Evolutionary conservation across 2,329 filamentous ascomycete genomes (phyloP).

Genomic region (Aureobasidium leucospermi): DNA sequence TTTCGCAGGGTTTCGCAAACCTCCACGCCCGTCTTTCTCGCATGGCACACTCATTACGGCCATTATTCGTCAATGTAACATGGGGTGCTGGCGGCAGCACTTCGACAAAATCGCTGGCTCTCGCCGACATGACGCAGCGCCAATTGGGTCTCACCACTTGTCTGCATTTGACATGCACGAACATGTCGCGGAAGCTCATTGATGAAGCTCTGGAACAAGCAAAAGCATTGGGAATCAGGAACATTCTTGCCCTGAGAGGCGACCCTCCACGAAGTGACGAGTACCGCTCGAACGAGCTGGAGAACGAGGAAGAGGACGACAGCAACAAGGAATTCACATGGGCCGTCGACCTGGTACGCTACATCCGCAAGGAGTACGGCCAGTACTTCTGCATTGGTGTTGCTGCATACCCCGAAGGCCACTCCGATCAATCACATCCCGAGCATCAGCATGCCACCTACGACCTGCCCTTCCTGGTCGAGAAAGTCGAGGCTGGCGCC

Average conservation of each 20-base stretch:
- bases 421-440: constrained; percentile 84
- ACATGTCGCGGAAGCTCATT: constrained; percentile 82
- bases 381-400: constrained; percentile 97
- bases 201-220: constrained; percentile 87
- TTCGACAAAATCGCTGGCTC: constrained; percentile 79
- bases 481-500: constrained; percentile 84
- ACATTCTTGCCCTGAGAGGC: constrained; percentile 85
- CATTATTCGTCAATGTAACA: constrained; percentile 93
- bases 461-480: constrained; percentile 80
- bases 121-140: constrained; percentile 90
- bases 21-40: constrained; percentile 86
- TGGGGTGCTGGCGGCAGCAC: constrained; percentile 97
- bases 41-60: constrained; percentile 85
- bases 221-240: constrained; percentile 82
- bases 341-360: constrained; percentile 80
- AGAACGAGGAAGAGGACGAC: constrained; percentile 50
- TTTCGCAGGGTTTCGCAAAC: constrained; percentile 70
- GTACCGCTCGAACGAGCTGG: constrained; percentile 53
- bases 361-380: constrained; percentile 77
- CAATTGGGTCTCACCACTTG: constrained; percentile 90
- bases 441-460: constrained; percentile 58
- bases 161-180: constrained; percentile 93
- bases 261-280: constrained; percentile 87
- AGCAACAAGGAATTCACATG: constrained; percentile 75
- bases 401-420: constrained; percentile 90